Conservation (phyloP, 305 asterid species). For the Solanum hybrid region DNA sequence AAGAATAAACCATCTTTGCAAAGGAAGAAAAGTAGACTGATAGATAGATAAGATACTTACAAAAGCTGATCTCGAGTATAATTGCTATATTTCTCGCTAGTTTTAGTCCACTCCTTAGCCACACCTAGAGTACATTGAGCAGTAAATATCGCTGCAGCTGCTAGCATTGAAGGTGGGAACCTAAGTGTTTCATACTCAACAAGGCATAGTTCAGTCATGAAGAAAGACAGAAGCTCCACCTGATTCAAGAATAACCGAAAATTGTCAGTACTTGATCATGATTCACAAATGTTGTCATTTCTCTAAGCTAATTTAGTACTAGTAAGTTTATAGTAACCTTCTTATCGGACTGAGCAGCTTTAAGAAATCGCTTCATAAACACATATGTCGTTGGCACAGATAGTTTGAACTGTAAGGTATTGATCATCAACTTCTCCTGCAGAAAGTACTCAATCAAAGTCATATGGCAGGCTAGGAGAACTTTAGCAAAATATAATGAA, state of each 20-base stretch:
- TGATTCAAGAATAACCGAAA: neutral
- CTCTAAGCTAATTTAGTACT: neutral
- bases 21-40: neutral
- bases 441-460: neutral
- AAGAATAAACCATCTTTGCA: neutral
- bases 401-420: conserved; percentile 61
- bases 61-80: conserved; percentile 49
- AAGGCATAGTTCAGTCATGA: conserved; percentile 65
- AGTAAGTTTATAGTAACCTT: conserved; percentile 31
- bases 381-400: conserved; percentile 77
- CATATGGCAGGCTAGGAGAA: neutral
- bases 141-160: conserved; percentile 63
- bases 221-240: conserved; percentile 68
- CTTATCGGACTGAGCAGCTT: conserved; percentile 65
- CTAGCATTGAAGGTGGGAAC: conserved; percentile 69
- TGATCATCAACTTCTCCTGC: conserved; percentile 80
- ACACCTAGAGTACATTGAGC: conserved; percentile 40
- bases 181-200: conserved; percentile 63
- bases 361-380: conserved; percentile 71
- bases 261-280: neutral
- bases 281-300: neutral
- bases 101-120: conserved; percentile 37
- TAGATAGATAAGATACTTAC: conserved; percentile 26
- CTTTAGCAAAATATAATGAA: neutral
- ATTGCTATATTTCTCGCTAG: conserved; percentile 42